These are phyloP conservation scores for Sodiomyces alkalinus DNA, from an alignment of 2,329 filamentous ascomycete genomes.

Conservation along the genomic window DNA sequence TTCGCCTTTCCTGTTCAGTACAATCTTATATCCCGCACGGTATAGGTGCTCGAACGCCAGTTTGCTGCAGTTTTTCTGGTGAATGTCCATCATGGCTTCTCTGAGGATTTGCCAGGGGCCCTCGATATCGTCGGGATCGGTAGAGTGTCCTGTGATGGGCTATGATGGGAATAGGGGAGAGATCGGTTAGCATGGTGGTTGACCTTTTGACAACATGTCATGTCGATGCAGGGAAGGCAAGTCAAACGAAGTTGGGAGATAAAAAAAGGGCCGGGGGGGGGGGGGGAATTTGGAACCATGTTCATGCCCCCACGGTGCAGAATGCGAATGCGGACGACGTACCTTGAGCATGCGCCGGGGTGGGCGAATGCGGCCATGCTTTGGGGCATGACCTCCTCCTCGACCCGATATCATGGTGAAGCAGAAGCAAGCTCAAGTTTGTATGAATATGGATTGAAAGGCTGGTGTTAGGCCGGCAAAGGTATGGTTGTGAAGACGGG, in stretches of 20 bases:
- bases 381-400: conserved; percentile 19
- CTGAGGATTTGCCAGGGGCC: conserved; percentile 65
- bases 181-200: conserved; percentile 5
- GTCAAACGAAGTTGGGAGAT: neutral
- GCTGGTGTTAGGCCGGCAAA: no score
- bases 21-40: conserved; percentile 84
- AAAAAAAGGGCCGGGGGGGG: neutral
- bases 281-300: conserved; percentile 1
- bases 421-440: no score
- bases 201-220: no score
- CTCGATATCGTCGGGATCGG: conserved; percentile 65
- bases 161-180: no score
- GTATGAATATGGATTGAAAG: no score
- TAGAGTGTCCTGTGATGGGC: conserved; percentile 17
- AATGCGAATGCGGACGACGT: conserved; percentile 10
- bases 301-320: neutral
- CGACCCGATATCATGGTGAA: conserved; percentile 33
- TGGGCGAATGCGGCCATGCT: conserved; percentile 24
- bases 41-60: conserved; percentile 95
- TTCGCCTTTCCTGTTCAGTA: conserved; percentile 73
- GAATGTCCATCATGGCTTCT: conserved; percentile 71
- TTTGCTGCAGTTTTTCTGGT: conserved; percentile 76
- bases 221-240: neutral
- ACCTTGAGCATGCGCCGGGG: conserved; percentile 26
- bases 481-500: no score